These are phyloP conservation scores for Saksenaea oblongispora DNA, from an alignment of 371 early-diverging fungal genomes.

Conservation along the genomic window DNA sequence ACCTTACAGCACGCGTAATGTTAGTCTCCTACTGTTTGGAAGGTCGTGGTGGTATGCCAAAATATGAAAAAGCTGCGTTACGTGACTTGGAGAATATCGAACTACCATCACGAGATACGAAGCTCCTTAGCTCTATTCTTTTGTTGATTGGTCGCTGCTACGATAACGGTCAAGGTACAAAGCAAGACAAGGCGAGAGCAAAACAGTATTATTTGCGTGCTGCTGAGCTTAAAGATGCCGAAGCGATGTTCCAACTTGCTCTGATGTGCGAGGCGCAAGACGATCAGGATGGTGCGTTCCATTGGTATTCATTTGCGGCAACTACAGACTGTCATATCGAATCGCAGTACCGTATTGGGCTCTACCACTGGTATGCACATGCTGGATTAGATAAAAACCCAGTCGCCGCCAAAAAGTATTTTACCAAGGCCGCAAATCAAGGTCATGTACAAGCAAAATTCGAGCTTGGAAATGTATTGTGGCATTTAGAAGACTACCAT, in stretches of 20 bases:
- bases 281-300: slow-evolving; percentile 16
- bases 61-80: slow-evolving; percentile 16
- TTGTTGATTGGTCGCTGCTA: slow-evolving; percentile 27
- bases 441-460: slow-evolving; percentile 33
- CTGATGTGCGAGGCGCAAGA: background rate
- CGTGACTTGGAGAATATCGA: background rate
- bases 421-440: slow-evolving; percentile 28
- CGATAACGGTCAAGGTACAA: slow-evolving; percentile 16
- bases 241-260: slow-evolving; percentile 21
- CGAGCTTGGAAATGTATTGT: slow-evolving; percentile 29
- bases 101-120: background rate
- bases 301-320: slow-evolving; percentile 37
- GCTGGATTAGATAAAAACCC: slow-evolving; percentile 26
- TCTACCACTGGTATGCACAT: slow-evolving; percentile 30
- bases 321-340: slow-evolving; percentile 22
- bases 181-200: slow-evolving; percentile 33
- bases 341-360: slow-evolving; percentile 33
- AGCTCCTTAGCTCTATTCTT: background rate
- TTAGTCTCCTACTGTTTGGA: slow-evolving; percentile 20
- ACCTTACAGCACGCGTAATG: slow-evolving; percentile 15
- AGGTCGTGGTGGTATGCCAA: slow-evolving; percentile 15
- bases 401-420: slow-evolving; percentile 29
- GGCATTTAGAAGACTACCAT: slow-evolving; percentile 19
- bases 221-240: background rate
- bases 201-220: slow-evolving; percentile 4